Evolutionary conservation across 148 eudicot genomes (phyloP).

Genomic region (Fagopyrum homotropicum): DNA sequence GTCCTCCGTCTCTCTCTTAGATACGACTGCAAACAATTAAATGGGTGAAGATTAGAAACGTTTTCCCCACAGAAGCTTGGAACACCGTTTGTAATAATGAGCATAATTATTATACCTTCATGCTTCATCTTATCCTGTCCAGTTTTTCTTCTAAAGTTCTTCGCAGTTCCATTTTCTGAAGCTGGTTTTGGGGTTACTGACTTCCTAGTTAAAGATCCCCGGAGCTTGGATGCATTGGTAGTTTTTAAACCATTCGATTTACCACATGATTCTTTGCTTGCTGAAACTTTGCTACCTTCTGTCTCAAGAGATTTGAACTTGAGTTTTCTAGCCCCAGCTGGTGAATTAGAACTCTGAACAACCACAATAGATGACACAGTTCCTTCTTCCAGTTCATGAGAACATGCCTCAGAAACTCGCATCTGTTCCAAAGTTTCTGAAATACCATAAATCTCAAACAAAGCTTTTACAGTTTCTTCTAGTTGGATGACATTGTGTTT

Average conservation of each 20-base stretch:
- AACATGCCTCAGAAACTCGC: conserved; percentile 53
- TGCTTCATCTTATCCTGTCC: conserved; percentile 34
- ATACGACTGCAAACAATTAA: conserved; percentile 22
- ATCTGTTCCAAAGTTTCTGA: conserved; percentile 51
- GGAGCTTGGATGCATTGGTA: conserved; percentile 23
- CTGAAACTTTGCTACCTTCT: conserved; percentile 25
- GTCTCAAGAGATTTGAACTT: conserved; percentile 41
- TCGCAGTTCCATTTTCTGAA: conserved; percentile 25
- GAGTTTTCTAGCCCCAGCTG: conserved; percentile 37
- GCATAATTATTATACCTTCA: conserved; percentile 23
- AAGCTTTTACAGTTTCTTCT: conserved; percentile 39
- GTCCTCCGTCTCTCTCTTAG: conserved; percentile 23
- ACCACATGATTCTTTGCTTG: conserved; percentile 30
- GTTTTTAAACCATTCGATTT: conserved; percentile 25
- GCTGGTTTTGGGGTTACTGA: conserved; percentile 23
- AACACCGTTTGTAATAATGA: background rate
- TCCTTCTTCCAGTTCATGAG: conserved; percentile 46
- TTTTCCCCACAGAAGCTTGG: background rate
- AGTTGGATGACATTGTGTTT: conserved; percentile 56
- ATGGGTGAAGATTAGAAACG: background rate
- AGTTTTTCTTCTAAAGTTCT: conserved; percentile 32
- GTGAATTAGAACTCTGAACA: conserved; percentile 46
- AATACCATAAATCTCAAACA: conserved; percentile 61
- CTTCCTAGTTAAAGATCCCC: conserved; percentile 32
- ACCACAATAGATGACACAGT: conserved; percentile 48